Evolutionary conservation across 257 asterid species (phyloP).

Genomic region (Solanum sejunctum): DNA sequence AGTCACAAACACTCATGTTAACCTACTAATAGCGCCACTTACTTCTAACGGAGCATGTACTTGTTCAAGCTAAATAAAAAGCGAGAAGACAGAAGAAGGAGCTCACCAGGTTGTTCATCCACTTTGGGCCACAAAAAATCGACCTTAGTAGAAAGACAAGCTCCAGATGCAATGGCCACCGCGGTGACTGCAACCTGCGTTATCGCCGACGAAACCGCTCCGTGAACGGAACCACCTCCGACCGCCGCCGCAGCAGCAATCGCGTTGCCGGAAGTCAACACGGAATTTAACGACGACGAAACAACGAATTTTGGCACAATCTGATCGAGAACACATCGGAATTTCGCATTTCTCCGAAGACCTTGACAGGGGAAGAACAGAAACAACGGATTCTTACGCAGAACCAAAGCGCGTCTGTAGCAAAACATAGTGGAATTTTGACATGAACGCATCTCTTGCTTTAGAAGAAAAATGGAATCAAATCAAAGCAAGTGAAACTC

Average conservation of each 20-base stretch:
- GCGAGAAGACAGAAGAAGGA: neutral
- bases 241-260: constrained; percentile 74
- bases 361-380: constrained; percentile 7
- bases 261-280: constrained; percentile 56
- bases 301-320: constrained; percentile 31
- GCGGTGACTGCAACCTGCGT: constrained; percentile 92
- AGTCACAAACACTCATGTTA: neutral
- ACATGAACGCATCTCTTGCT: constrained; percentile 30
- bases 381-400: constrained; percentile 23
- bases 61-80: neutral
- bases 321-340: constrained; percentile 32
- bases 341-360: constrained; percentile 19
- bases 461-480: neutral
- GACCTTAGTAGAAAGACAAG: constrained; percentile 93
- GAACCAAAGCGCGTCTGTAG: constrained; percentile 22
- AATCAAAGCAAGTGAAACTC: neutral
- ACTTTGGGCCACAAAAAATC: constrained; percentile 94
- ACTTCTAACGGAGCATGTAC: neutral
- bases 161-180: constrained; percentile 93
- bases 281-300: constrained; percentile 48
- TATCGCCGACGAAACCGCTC: constrained; percentile 83
- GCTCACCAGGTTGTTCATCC: constrained; percentile 66
- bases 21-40: neutral
- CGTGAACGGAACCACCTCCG: constrained; percentile 44
- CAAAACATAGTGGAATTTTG: constrained; percentile 34